Conservation (phyloP, 2,329 filamentous ascomycete genomes). For the Colletotrichum sidae region DNA sequence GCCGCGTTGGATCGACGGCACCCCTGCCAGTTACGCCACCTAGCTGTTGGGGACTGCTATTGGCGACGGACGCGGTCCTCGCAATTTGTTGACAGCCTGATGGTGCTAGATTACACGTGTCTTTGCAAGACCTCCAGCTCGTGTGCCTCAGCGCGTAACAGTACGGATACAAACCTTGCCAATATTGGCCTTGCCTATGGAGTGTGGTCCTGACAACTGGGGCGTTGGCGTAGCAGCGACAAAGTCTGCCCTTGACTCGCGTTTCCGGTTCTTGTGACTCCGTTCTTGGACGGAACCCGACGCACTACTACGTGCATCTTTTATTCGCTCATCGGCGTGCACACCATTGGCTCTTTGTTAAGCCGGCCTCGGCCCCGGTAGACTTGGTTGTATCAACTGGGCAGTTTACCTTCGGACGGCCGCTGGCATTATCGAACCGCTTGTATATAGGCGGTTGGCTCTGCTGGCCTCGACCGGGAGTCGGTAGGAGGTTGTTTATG, state of each 20-base stretch:
- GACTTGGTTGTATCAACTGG: background rate
- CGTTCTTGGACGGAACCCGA: conserved; percentile 1
- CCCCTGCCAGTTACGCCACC: conserved; percentile 6
- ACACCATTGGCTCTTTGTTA: background rate
- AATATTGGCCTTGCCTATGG: background rate
- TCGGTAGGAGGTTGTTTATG: no score
- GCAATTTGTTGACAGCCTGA: conserved; percentile 1
- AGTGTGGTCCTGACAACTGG: background rate
- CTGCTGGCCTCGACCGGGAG: no score
- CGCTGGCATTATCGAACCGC: no score
- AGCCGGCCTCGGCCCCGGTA: background rate
- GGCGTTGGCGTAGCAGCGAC: conserved; percentile 13
- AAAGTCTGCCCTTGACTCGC: conserved; percentile 26
- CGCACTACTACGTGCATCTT: background rate
- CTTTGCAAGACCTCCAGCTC: background rate
- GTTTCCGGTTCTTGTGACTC: conserved; percentile 11
- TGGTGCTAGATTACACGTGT: background rate
- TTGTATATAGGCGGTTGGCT: no score
- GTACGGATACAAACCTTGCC: background rate
- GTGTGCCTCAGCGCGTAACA: background rate
- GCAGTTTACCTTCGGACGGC: background rate
- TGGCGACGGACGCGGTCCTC: background rate
- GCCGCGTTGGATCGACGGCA: conserved; percentile 23
- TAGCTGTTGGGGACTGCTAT: no score
- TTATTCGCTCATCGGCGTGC: conserved; percentile 20